These are phyloP conservation scores for Anthracocystis panici-leucophaei DNA, from an alignment of 1,284 basidiomycete genomes.

Conservation along the genomic window DNA sequence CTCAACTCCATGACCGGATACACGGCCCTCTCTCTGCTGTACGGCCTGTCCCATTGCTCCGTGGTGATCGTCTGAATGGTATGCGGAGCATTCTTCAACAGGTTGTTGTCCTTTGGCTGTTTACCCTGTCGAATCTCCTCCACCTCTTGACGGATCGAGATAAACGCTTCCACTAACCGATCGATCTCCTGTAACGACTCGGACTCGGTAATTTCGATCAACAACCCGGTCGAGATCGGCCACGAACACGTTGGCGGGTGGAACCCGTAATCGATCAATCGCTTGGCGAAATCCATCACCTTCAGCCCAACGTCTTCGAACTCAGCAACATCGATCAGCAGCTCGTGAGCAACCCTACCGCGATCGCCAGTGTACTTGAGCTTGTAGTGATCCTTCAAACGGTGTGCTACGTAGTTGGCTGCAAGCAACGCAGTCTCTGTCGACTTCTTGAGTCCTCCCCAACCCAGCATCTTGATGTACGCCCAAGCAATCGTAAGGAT, in stretches of 20 bases:
- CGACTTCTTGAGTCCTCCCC: conserved; percentile 84
- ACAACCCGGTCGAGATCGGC: conserved; percentile 67
- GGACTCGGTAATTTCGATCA: conserved; percentile 68
- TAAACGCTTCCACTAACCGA: conserved; percentile 96
- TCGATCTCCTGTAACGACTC: conserved; percentile 66
- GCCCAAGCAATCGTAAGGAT: conserved; percentile 98
- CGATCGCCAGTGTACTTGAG: conserved; percentile 90
- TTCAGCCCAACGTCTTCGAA: conserved; percentile 89
- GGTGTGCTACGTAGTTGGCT: conserved; percentile 95
- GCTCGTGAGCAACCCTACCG: conserved; percentile 92
- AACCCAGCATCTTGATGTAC: conserved; percentile 84
- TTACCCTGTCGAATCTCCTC: conserved; percentile 87
- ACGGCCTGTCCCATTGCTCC: conserved; percentile 80
- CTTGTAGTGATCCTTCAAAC: conserved; percentile 86
- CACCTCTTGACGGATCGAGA: conserved; percentile 90
- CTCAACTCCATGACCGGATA: conserved; percentile 59
- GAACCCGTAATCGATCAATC: conserved; percentile 77
- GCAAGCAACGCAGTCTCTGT: conserved; percentile 89
- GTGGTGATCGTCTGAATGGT: conserved; percentile 82
- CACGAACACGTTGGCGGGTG: conserved; percentile 67
- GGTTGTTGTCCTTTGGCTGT: conserved; percentile 75
- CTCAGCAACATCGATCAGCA: conserved; percentile 93
- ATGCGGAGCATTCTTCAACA: conserved; percentile 94
- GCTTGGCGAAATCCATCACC: conserved; percentile 95
- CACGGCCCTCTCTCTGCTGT: conserved; percentile 58